These are phyloP conservation scores for Pythium rhizo-oryzae DNA, from an alignment of 352 stramenopile genomes.

Conservation along the genomic window DNA sequence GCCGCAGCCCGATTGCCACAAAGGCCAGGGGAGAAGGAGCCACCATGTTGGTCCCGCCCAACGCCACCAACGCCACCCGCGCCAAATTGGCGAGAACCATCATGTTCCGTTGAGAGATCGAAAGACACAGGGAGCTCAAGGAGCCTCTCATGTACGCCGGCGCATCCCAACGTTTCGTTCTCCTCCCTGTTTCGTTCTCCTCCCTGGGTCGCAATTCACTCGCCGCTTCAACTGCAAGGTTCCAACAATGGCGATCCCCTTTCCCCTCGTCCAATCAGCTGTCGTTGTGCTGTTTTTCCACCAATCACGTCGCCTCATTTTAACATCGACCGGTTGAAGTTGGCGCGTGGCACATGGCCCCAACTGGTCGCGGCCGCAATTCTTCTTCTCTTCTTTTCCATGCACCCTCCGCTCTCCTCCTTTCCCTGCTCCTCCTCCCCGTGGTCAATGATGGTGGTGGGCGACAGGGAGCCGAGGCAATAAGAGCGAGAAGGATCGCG, in stretches of 20 bases:
- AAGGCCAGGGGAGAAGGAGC: too few species aligned
- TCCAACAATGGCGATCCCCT: constrained; percentile 9
- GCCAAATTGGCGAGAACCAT: too few species aligned
- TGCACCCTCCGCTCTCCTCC: not conserved
- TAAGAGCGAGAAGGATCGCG: not conserved
- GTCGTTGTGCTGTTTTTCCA: not conserved
- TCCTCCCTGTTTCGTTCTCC: too few species aligned
- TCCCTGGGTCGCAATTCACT: not conserved
- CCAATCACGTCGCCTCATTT: constrained; percentile 35
- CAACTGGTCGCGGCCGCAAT: constrained; percentile 15
- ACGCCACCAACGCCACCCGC: too few species aligned
- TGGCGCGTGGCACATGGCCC: constrained; percentile 18
- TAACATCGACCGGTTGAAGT: constrained; percentile 39
- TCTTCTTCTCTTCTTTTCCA: constrained; percentile 19
- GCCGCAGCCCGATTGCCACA: not conserved
- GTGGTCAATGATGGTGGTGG: not conserved
- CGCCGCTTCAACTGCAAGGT: constrained; percentile 29
- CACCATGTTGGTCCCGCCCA: too few species aligned
- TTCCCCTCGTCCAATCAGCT: constrained; percentile 20
- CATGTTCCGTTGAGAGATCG: constrained; percentile 6
- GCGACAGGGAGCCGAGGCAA: constrained; percentile 9
- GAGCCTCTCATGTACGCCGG: too few species aligned
- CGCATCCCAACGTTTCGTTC: not conserved
- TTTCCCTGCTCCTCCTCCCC: too few species aligned
- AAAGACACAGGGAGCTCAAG: too few species aligned